phyloP scores from a whole-genome alignment of 2,329 filamentous ascomycete species.

The Penicillium crustosum region DNA sequence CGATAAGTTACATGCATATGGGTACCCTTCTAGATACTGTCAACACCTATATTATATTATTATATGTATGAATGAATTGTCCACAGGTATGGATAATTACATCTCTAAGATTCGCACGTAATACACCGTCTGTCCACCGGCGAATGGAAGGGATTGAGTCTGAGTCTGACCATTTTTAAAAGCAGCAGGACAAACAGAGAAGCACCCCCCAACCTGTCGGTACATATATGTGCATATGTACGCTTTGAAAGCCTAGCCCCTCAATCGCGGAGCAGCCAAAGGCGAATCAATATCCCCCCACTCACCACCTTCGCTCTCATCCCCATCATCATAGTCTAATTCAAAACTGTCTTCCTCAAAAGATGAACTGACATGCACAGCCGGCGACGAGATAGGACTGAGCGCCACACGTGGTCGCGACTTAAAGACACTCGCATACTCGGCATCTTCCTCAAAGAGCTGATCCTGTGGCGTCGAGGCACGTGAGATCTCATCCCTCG shows the following conservation, averaged over 20 bases:
- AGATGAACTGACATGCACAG: conserved; percentile 37
- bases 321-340: conserved; percentile 20
- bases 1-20: no score
- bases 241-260: not conserved
- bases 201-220: not conserved
- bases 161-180: not conserved
- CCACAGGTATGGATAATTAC: not conserved
- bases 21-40: no score
- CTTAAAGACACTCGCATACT: conserved; percentile 81
- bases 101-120: not conserved
- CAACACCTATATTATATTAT: no score
- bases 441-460: conserved; percentile 68
- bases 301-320: conserved; percentile 13
- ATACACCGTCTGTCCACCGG: not conserved
- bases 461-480: conserved; percentile 62
- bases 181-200: not conserved
- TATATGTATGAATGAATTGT: no score
- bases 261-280: conserved; percentile 15
- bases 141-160: no score
- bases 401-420: conserved; percentile 76
- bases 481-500: conserved; percentile 23
- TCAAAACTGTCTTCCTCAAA: conserved; percentile 25
- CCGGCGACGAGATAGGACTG: conserved; percentile 60
- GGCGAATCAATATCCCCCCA: conserved; percentile 25
- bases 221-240: not conserved